Evolutionary conservation across 148 eudicot genomes (phyloP).

Genomic region (Spergularia bocconei): DNA sequence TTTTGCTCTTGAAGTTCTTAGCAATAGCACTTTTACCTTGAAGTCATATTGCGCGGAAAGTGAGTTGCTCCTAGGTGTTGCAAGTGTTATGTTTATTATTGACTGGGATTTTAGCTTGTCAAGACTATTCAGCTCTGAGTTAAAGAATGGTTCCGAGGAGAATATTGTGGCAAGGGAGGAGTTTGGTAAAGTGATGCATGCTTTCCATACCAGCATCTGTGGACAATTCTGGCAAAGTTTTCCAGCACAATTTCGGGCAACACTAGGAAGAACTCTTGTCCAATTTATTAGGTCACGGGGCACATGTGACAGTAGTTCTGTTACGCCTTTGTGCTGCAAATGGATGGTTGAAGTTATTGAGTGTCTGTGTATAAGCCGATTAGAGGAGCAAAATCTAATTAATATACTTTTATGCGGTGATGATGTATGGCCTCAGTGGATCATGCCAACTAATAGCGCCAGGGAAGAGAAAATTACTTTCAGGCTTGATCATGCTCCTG

Average conservation of each 20-base stretch:
- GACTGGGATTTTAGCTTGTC: slow-evolving; percentile 65
- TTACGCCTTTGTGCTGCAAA: slow-evolving; percentile 52
- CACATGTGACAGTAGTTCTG: slow-evolving; percentile 35
- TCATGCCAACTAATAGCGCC: slow-evolving; percentile 37
- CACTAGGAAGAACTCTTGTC: slow-evolving; percentile 42
- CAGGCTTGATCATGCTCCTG: slow-evolving; percentile 32
- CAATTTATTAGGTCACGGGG: slow-evolving; percentile 57
- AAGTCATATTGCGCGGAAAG: slow-evolving; percentile 42
- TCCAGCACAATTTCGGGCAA: slow-evolving; percentile 32
- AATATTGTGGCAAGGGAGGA: slow-evolving; percentile 39
- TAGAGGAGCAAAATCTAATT: slow-evolving; percentile 71
- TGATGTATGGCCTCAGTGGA: slow-evolving; percentile 69
- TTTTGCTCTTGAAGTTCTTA: slow-evolving; percentile 68
- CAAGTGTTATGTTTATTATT: slow-evolving; percentile 53
- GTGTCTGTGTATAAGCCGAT: slow-evolving; percentile 45
- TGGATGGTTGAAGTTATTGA: slow-evolving; percentile 65
- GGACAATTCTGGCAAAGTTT: slow-evolving; percentile 44
- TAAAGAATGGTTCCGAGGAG: slow-evolving; percentile 31
- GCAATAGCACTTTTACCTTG: slow-evolving; percentile 53
- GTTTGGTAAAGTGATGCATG: slow-evolving; percentile 52
- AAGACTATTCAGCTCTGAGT: slow-evolving; percentile 29
- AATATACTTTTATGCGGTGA: slow-evolving; percentile 56
- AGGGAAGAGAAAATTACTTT: slow-evolving; percentile 35
- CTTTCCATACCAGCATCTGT: slow-evolving; percentile 41
- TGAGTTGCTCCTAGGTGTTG: slow-evolving; percentile 48